Base-by-base conservation (phyloP, 1,139 yeast genomes). In the Suhomyces choctaworum region DNA sequence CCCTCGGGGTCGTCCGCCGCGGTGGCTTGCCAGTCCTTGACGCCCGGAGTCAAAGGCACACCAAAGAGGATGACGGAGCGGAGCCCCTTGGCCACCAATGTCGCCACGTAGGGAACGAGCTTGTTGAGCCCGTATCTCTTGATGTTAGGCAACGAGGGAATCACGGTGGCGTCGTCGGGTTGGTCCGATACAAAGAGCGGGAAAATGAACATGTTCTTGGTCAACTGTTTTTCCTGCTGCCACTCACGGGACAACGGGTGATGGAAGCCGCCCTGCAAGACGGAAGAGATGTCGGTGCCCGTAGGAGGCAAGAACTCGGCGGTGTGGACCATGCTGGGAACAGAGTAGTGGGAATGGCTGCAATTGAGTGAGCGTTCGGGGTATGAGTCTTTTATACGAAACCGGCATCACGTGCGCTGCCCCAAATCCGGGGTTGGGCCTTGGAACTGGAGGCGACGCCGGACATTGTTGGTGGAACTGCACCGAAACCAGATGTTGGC, bases 1-100 rank as follows among this genome's bases (percentile, higher is more conserved):
- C 98, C 97, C 23, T 86, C 74, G 27, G 97, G 97, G 61, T 90
- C 96, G 59, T 92, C 98, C 2, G 99, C 98, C 27, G 89, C 79
- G 2, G 96, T 77, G 12, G 97, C 99, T 31, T 70, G 70, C 7
- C 74, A 70, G 58, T 92, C 98, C 56, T 92, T 92, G 27, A 68
- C 77, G 3, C 84, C 87, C 5, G 74, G 80, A 36, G 77, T 76
- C 52, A 86, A 62, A 3, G 95, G 92, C 9, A 94, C 97, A 16
- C 99, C 99, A 60, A 92, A 92, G 42, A 92, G 67, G 38, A 92
- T 84, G 9, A 92, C 97, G 1, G 96, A 74, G 44, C 77, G 72
- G 33, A 94, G 71, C 1, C 98, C 99, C 58, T 90, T 90, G 9
- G 69, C 72, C 11, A 90, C 85, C 34, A 94, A 70, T 0, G 76